Evolutionary conservation across 805 yeast genomes (phyloP), one percentile per base, ranked within the genome.

Genomic region (Hanseniaspora guilliermondii): DNA sequence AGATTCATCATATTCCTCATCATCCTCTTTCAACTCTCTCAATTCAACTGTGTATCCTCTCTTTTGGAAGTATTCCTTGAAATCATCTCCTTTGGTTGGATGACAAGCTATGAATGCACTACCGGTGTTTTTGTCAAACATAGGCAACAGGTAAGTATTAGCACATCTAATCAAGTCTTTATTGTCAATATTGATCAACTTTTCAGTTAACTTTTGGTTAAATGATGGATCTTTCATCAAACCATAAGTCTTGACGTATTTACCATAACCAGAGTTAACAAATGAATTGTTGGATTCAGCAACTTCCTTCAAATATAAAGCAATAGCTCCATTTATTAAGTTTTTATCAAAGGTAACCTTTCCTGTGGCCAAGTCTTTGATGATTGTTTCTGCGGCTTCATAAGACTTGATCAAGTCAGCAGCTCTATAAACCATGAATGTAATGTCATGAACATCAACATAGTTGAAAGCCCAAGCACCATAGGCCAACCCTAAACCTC

Each of bases 401-500:
- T 77, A 77, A 19, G 80, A 74, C 58, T 80, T 78, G 53, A 77
- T 72, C 1, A 85, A 79, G 66, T 93, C 97, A 1, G 95, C 78
- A 14, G 94, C 96, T 58, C 96, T 76, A 62, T 86, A 85, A 19
- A 91, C 75, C 46, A 73, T 75, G 61, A 82, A 86, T 4, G 74
- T 73, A 58, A 91, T 67, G 53, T 75, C 77, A 3, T 94, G 91
- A 40, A 77, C 69, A 60, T 87, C 96, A 12, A 77, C 63, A 58
- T 76, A 75, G 47, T 78, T 73, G 44, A 73, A 64, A 60, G 87
- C 73, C 53, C 71, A 73, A 1, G 91, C 93, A 38, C 96, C 97
- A 66, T 93, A 93, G 0, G 97, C 97, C 42, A 86, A 71, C 2
- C 98, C 98, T 1, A 88, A 76, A 40, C 98, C 98, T 68, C 98